Percentiles rank a stretch among this genome's conserved stretches.
phyloP scores from a whole-genome alignment of 2,329 filamentous ascomycete species.

The Colletotrichum plurivorum region DNA sequence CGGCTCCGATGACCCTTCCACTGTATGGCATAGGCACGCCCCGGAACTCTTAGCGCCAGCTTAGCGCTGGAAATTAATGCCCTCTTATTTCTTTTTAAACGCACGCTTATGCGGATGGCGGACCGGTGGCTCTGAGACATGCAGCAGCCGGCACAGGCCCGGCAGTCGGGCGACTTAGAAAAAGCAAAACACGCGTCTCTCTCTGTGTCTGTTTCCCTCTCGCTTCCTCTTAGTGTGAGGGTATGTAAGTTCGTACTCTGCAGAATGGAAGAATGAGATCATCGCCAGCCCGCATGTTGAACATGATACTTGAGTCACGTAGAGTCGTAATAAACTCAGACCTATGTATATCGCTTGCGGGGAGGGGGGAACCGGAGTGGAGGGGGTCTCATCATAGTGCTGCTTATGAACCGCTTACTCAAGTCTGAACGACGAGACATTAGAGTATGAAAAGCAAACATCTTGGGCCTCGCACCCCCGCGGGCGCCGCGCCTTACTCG shows the following conservation, averaged over 20 bases:
- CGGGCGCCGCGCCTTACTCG: background rate
- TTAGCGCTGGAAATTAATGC: no score
- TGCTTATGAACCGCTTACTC: constrained; percentile 19
- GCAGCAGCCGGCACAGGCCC: constrained; percentile 13
- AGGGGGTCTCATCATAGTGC: constrained; percentile 5
- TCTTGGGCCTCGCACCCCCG: background rate
- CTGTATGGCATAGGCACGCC: background rate
- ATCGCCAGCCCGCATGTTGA: background rate
- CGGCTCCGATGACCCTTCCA: background rate
- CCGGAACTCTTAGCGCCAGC: no score
- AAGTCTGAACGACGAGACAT: background rate
- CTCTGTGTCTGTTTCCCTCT: background rate
- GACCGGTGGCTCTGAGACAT: constrained; percentile 15
- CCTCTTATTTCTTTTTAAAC: background rate
- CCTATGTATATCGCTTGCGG: background rate
- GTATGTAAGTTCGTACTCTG: background rate
- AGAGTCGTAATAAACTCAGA: constrained; percentile 25
- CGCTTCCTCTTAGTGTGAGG: background rate
- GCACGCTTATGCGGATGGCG: constrained; percentile 10
- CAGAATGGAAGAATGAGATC: constrained; percentile 7
- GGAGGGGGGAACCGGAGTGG: no score
- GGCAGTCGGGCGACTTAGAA: constrained; percentile 2
- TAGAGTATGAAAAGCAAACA: constrained; percentile 7
- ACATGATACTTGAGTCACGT: background rate
- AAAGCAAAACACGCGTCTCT: background rate